These are phyloP conservation scores for Rhodotorula sp. DNA, from an alignment of 1,284 basidiomycete genomes.

Conservation along the genomic window DNA sequence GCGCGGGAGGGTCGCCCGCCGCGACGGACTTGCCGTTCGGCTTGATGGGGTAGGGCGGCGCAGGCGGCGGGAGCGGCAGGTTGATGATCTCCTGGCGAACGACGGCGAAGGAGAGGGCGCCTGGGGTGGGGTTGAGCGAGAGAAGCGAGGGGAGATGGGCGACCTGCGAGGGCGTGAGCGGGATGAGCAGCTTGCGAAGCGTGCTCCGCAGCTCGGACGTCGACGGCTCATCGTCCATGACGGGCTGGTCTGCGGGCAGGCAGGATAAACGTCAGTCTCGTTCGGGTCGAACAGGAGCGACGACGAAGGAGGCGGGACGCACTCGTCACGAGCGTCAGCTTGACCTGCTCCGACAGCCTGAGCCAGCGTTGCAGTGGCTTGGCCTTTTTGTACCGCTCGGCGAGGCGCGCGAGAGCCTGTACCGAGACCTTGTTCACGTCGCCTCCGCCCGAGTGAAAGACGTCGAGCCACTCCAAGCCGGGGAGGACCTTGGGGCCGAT, in stretches of 20 bases:
- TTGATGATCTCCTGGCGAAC: constrained; percentile 10
- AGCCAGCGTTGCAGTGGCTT: neutral
- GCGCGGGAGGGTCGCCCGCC: neutral
- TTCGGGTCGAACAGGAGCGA: neutral
- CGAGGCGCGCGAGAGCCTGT: constrained; percentile 16
- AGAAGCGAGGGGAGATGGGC: constrained; percentile 14
- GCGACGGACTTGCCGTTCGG: neutral
- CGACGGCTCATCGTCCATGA: neutral
- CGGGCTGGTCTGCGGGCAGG: neutral
- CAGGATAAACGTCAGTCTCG: no score
- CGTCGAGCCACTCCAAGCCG: constrained; percentile 18
- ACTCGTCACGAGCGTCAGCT: constrained; percentile 12
- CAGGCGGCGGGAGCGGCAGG: neutral
- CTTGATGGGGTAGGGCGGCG: neutral
- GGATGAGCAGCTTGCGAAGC: constrained; percentile 14
- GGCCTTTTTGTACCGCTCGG: neutral
- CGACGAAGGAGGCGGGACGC: neutral
- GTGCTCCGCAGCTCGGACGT: neutral
- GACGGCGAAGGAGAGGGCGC: neutral
- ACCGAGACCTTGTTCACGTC: neutral
- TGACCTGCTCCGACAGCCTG: neutral
- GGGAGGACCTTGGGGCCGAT: constrained; percentile 9
- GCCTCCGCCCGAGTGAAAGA: neutral
- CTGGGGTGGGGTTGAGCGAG: neutral
- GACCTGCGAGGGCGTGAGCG: constrained; percentile 27